Evolutionary conservation across 116 monocot genomes (phyloP).

Genomic region (Phalaenopsis hybrid): DNA sequence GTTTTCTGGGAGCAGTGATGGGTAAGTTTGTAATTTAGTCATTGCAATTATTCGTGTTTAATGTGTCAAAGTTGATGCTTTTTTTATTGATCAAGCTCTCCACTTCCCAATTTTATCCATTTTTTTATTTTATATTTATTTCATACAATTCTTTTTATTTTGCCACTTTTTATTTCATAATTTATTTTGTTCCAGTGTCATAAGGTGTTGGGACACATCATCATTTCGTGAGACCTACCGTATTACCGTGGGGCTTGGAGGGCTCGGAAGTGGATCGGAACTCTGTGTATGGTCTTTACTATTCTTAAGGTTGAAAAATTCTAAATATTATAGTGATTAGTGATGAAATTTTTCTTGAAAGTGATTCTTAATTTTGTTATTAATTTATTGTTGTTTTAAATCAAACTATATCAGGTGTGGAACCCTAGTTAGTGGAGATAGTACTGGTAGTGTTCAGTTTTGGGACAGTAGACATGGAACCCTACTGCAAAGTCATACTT

Average conservation of each 20-base stretch:
- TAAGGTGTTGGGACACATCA: slow-evolving; percentile 79
- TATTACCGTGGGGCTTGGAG: slow-evolving; percentile 90
- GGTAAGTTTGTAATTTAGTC: slow-evolving; percentile 47
- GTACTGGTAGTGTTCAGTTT: slow-evolving; percentile 90
- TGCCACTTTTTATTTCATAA: slow-evolving; percentile 5
- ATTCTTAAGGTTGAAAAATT: slow-evolving; percentile 56
- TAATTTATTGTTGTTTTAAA: background rate
- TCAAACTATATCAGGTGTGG: slow-evolving; percentile 44
- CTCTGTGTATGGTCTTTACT: slow-evolving; percentile 93
- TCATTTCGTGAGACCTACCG: slow-evolving; percentile 68
- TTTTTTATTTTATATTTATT: background rate
- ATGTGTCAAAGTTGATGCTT: background rate
- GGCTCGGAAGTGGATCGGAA: slow-evolving; percentile 56
- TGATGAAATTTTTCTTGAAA: background rate
- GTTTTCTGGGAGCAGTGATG: slow-evolving; percentile 93
- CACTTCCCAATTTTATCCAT: background rate
- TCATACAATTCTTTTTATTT: background rate
- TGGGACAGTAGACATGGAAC: slow-evolving; percentile 90
- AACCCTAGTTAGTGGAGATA: slow-evolving; percentile 93
- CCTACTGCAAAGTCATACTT: slow-evolving; percentile 73
- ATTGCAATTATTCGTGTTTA: background rate
- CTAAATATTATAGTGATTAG: background rate
- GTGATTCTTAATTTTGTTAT: background rate
- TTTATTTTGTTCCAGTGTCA: slow-evolving; percentile 43
- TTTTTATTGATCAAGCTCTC: background rate